Base-by-base conservation (phyloP, 441 rosid species). In the Euphorbia schlechtendalii region DNA sequence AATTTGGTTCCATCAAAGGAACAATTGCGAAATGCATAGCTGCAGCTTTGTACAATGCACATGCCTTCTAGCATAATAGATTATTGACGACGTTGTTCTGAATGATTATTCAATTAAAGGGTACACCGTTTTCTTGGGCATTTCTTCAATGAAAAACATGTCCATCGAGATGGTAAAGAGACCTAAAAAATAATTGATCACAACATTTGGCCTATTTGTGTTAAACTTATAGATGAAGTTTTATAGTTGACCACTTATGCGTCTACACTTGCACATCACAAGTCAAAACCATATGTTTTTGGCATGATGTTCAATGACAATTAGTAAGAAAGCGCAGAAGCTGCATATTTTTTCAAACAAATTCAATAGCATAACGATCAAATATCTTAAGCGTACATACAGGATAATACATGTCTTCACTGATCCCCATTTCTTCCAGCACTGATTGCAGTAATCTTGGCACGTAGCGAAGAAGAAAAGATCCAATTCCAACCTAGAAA, bases 331-430 rank as follows among this genome's bases (percentile, higher is more conserved):
- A 57, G 40, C 53, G 22, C 11, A 48, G 15, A 17, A 58, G 18
- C 48, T 61, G 66, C 9, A 51, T 51, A 63, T 20, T 32, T 48
- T 52, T 61, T 49, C 41, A 64, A 32, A 56, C 4, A 61, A 8
- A 20, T 18, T 62, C 6, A 48, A 21, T 40, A 54, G 60, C 59
- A 56, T 21, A 64, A 27, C 8, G 18, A 61, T 41, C 8, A 65
- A 43, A 48, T 53, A 57, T 63, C 34, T 73, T 72, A 43, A 81
- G 88, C 88, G 86, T 86, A 85, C 98, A 81, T 92, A 89, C 98
- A 88, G 96, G 98, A 76, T 86, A 84, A 82, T 86, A 86, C 94
- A 89, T 85, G 73, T 92, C 98, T 85, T 92, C 96, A 15, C 79
- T 79, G 74, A 92, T 79, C 71, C 98, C 96, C 71, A 90, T 73